These are phyloP conservation scores for Colletotrichum endophyticum DNA, from an alignment of 2,329 filamentous ascomycete genomes.

Conservation along the genomic window DNA sequence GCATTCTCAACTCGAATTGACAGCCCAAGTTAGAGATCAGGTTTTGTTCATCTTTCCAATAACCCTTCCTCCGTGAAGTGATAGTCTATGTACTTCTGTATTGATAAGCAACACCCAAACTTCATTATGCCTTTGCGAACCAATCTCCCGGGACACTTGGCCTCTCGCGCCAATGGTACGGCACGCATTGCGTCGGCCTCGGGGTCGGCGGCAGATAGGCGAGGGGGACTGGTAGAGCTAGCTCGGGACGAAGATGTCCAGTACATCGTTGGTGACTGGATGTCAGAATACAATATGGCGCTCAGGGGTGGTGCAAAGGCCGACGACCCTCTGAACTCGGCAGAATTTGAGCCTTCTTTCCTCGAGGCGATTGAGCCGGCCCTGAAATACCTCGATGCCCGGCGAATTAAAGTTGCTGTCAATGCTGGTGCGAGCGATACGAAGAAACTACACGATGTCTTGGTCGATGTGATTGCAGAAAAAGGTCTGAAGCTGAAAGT, in stretches of 20 bases:
- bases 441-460: constrained; percentile 31
- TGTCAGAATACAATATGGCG: constrained; percentile 57
- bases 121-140: not conserved
- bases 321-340: not conserved
- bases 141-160: not conserved
- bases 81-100: not conserved
- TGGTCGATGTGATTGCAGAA: constrained; percentile 31
- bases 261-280: constrained; percentile 44
- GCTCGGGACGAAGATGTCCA: constrained; percentile 31
- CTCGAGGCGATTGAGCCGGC: constrained; percentile 47
- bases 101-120: not conserved
- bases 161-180: not conserved
- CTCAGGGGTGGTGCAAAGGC: constrained; percentile 38
- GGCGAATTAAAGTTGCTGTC: constrained; percentile 40
- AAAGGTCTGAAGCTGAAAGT: constrained; percentile 34
- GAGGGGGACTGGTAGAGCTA: constrained; percentile 26
- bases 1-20: not conserved
- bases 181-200: constrained; percentile 35
- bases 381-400: constrained; percentile 37
- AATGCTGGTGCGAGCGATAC: constrained; percentile 46
- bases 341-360: constrained; percentile 36
- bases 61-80: not conserved
- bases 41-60: not conserved
- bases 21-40: not conserved
- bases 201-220: constrained; percentile 27